Conservation (phyloP, 202 grass and related monocot species). For the Zizania palustris region DNA sequence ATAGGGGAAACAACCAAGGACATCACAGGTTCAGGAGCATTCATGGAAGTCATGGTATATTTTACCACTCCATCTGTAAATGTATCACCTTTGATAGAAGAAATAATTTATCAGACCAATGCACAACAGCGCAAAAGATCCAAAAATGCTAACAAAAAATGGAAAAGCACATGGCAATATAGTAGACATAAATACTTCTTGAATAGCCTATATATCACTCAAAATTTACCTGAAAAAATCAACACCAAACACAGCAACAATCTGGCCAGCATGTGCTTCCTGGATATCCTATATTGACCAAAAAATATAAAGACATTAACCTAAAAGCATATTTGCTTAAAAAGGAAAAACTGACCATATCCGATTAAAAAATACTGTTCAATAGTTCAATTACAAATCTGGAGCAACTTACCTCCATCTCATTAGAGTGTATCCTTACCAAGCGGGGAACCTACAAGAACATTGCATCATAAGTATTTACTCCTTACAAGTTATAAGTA, state of each 20-base stretch:
- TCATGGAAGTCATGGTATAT: constrained; percentile 99
- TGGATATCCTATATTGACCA: constrained; percentile 85
- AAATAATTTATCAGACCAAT: constrained; percentile 18
- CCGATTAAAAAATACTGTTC: constrained; percentile 10
- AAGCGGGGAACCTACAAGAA: constrained; percentile 87
- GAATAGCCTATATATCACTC: constrained; percentile 14
- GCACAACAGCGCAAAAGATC: constrained; percentile 19
- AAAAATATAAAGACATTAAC: constrained; percentile 27
- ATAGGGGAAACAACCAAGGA: constrained; percentile 92
- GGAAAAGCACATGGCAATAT: constrained; percentile 7
- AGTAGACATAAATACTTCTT: constrained; percentile 21
- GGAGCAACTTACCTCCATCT: constrained; percentile 83
- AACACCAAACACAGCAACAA: constrained; percentile 98
- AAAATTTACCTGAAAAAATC: constrained; percentile 78
- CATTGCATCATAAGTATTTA: background rate
- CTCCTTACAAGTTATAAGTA: background rate
- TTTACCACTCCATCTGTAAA: constrained; percentile 93
- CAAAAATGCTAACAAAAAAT: constrained; percentile 20
- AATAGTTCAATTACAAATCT: constrained; percentile 22
- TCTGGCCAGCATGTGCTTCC: constrained; percentile 95
- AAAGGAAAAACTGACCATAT: constrained; percentile 20
- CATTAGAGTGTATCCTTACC: constrained; percentile 94
- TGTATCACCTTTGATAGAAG: constrained; percentile 78
- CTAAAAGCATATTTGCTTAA: background rate
- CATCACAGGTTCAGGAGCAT: constrained; percentile 99